Evolutionary conservation across 805 yeast species (phyloP).

Genomic region (Lachancea meyersii): DNA sequence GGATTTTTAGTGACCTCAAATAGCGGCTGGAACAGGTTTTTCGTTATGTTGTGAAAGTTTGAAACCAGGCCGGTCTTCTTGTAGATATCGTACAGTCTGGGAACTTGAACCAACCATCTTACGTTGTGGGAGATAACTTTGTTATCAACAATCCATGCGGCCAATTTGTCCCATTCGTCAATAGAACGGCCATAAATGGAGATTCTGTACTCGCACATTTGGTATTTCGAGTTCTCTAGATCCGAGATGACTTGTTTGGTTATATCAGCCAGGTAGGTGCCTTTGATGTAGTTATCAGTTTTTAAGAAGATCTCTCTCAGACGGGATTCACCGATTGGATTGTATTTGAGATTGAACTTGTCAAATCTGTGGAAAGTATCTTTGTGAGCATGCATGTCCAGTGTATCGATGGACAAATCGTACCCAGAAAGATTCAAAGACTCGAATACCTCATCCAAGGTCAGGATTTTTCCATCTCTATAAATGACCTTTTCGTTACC

Average conservation of each 20-base stretch:
- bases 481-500: slow-evolving; percentile 87
- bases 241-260: slow-evolving; percentile 92
- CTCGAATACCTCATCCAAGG: slow-evolving; percentile 83
- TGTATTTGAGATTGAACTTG: slow-evolving; percentile 92
- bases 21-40: slow-evolving; percentile 77
- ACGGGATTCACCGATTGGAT: slow-evolving; percentile 97
- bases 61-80: slow-evolving; percentile 64
- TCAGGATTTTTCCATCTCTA: slow-evolving; percentile 85
- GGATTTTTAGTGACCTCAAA: slow-evolving; percentile 89
- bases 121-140: slow-evolving; percentile 88
- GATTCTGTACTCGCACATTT: slow-evolving; percentile 94
- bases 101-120: slow-evolving; percentile 94
- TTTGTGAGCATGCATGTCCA: slow-evolving; percentile 99
- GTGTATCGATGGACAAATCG: slow-evolving; percentile 90
- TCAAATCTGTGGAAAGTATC: slow-evolving; percentile 98
- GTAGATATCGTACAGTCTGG: slow-evolving; percentile 87
- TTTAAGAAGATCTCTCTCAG: slow-evolving; percentile 91
- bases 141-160: slow-evolving; percentile 92
- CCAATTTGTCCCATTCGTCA: slow-evolving; percentile 93
- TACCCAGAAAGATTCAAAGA: slow-evolving; percentile 89
- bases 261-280: slow-evolving; percentile 85
- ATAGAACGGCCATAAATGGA: slow-evolving; percentile 86
- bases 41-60: slow-evolving; percentile 69
- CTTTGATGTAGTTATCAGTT: slow-evolving; percentile 88
- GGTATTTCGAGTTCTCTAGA: slow-evolving; percentile 90